A percentile compares a stretch with the other conserved stretches of the same genome.
These are phyloP conservation scores for Penicillium brevicompactum DNA, from an alignment of 2,329 filamentous ascomycete species.

Conservation along the genomic window DNA sequence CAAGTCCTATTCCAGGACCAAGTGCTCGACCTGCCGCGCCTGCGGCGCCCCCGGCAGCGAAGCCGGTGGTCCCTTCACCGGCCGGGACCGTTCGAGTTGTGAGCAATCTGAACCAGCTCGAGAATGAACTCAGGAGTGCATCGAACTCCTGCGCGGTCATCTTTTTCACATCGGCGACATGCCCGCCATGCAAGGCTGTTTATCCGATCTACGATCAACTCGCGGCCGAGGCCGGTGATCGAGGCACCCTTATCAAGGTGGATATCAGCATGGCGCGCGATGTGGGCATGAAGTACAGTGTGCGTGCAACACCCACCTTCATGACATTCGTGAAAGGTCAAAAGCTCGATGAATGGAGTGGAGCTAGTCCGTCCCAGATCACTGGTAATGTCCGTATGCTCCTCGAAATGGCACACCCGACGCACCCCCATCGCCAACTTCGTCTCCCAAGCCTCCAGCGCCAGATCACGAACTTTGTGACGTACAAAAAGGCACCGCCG, in stretches of 20 bases:
- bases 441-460: slow-evolving; percentile 70
- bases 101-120: slow-evolving; percentile 61
- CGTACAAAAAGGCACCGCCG: slow-evolving; percentile 78
- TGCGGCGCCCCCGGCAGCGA: slow-evolving; percentile 14
- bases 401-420: slow-evolving; percentile 71
- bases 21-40: slow-evolving; percentile 12
- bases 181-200: slow-evolving; percentile 78
- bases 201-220: slow-evolving; percentile 82
- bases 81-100: slow-evolving; percentile 62
- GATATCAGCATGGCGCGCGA: slow-evolving; percentile 71
- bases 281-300: slow-evolving; percentile 65
- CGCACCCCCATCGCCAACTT: slow-evolving; percentile 74
- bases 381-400: slow-evolving; percentile 73
- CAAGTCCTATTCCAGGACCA: slow-evolving; percentile 22
- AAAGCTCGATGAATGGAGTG: slow-evolving; percentile 78
- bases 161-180: slow-evolving; percentile 91
- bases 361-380: slow-evolving; percentile 70
- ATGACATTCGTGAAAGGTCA: slow-evolving; percentile 78
- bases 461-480: slow-evolving; percentile 66
- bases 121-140: slow-evolving; percentile 62
- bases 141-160: slow-evolving; percentile 72
- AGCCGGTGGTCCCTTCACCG: slow-evolving; percentile 15
- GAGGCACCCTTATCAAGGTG: slow-evolving; percentile 76
- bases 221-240: slow-evolving; percentile 69
- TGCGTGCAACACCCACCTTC: slow-evolving; percentile 84